Base-by-base conservation (phyloP, 495 filamentous ascomycete species). In the Tuber borchii region DNA sequence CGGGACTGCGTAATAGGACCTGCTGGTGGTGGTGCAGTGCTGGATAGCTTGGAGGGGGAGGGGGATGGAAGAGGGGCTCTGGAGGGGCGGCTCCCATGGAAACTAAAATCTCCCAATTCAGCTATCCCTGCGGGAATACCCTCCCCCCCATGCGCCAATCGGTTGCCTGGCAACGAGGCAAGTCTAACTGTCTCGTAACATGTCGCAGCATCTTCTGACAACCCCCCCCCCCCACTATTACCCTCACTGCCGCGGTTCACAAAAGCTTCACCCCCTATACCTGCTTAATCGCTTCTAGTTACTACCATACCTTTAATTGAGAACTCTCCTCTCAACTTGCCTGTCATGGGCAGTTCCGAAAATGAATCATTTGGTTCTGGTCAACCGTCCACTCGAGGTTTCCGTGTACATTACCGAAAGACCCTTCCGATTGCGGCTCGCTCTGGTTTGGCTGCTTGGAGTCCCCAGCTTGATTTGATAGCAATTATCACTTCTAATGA, bases 381-480 rank as follows among this genome's bases (percentile, higher is more conserved):
- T 31, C 69, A 71, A 39, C 69, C 34, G 7, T 43, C 22, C 40
- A 56, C 71, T n/a, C 80, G 70, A 34, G 81, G 81, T 61, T 83
- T 83, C 75, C 81, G 65, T 6, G 51, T 78, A 68, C 51, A 79
- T 17, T 76, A 75, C 10, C 76, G 79, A 72, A 81, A 79, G 48
- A 69, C 73, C 17, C 76, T 83, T 68, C 78, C 79, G 37, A 73
- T 74, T 73, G 74, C 81, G 34, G 79, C 77, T 51, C 79, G 82
- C 31, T 75, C 69, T 37, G 84, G 84, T 75, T 84, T 88, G 72
- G 81, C 90, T 72, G 84, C 88, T 42, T 92, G 90, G 83, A 91
- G 91, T 85, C 91, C 91, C n/a, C 87, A 89, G 34, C 91, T 92
- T 89, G 91, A 93, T 83, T 84, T 93, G 69, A 87, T 93, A 72